phyloP scores from a whole-genome alignment of 108 stramenopile species.

The Halocafeteria seosinensis region DNA sequence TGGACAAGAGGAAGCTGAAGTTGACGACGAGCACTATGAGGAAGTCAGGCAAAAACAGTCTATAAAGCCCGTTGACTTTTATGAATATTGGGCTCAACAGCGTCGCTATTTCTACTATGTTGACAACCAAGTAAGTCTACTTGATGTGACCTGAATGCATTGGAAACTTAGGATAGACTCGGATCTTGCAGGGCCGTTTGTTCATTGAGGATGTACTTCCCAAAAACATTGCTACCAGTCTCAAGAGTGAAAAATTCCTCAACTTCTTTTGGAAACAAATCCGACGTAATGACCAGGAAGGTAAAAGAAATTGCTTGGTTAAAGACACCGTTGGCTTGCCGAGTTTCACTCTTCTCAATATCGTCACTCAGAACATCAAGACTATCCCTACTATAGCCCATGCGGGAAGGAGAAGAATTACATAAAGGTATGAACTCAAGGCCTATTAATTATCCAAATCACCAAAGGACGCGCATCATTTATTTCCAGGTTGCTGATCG shows the following conservation, averaged over 20 bases:
- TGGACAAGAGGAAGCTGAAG: too few species aligned
- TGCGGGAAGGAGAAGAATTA: conserved; percentile 18
- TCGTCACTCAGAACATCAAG: neutral
- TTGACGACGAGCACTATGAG: too few species aligned
- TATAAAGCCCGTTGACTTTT: conserved; percentile 4
- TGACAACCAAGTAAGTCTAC: neutral
- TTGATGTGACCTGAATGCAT: neutral
- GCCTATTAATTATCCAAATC: too few species aligned
- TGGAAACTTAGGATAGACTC: neutral
- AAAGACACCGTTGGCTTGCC: neutral
- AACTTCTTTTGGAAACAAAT: conserved; percentile 10
- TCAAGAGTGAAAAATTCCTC: conserved; percentile 15
- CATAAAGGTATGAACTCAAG: too few species aligned
- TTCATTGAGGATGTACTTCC: conserved; percentile 5
- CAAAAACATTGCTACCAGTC: conserved; percentile 12
- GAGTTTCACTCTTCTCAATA: neutral
- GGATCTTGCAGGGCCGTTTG: neutral
- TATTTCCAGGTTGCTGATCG: too few species aligned
- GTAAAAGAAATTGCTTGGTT: neutral
- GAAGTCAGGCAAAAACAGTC: conserved; percentile 8
- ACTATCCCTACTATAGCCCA: conserved; percentile 2
- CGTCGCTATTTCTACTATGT: conserved; percentile 14
- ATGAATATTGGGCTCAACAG: neutral
- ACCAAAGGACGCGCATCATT: too few species aligned
- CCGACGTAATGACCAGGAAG: conserved; percentile 1